Evolutionary conservation across 768 basidiomycete genomes (phyloP), one percentile per base, ranked within the genome.

Genomic region (Phylloporus arenicola): DNA sequence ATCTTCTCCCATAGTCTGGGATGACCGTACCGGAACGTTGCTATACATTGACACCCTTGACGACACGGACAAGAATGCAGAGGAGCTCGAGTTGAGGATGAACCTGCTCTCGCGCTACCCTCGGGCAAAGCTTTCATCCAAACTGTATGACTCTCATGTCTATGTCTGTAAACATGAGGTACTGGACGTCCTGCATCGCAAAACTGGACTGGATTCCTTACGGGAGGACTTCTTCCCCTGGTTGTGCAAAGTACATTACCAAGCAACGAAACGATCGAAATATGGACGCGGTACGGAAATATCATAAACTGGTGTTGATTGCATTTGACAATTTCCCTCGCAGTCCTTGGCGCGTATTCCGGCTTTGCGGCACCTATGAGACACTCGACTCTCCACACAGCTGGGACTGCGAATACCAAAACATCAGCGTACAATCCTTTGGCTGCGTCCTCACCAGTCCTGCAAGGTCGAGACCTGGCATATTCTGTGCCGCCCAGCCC

Each of bases 161-260:
- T 96, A 95, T 59, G 82, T 95, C 30, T 92, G 92, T 71, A 79
- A 81, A 55, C 79, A 80, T 52, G 76, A 80, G 16, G 74, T 95
- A 8, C 72, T 96, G 22, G 84, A 90, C 51, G 74, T 82, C 12
- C 71, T 93, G 24, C 76, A 80, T 11, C 77, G 81, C 52, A 89
- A 88, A 59, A 70, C 70, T 5, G 77, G 82, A 57, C 75, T 93
- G 37, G 84, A 90, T 45, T 95, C 92, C 14, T 75, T 97, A 45
- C 78, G 87, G 45, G 88, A 94, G 65, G 92, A 96, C 52, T 89
- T 96, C 60, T 64, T 97, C 11, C 94, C 94, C 0, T 96, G 92
- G 90, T 63, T 96, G 48, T 88, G 91, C 70, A 92, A 90, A 63
- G 71, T 88, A 6, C 88, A 89, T 54, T 92, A 92, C 64, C 84